Conservation (phyloP, 805 yeast genomes). For the Deakozyma indianensis region DNA sequence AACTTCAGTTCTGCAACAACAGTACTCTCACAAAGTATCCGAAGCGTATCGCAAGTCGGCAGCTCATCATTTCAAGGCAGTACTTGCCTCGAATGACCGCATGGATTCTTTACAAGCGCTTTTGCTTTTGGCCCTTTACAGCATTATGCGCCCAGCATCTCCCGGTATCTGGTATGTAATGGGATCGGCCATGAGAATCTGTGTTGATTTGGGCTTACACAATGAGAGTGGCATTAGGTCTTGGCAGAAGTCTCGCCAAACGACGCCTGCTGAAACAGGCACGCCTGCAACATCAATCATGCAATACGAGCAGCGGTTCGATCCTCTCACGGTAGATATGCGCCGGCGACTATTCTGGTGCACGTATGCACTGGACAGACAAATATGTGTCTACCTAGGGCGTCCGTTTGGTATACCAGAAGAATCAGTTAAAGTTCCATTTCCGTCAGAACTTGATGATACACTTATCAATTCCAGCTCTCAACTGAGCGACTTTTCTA, state of each 20-base stretch:
- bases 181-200: slow-evolving; percentile 65
- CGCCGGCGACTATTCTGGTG: slow-evolving; percentile 80
- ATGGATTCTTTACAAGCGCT: slow-evolving; percentile 64
- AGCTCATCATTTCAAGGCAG: slow-evolving; percentile 38
- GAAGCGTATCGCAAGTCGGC: slow-evolving; percentile 63
- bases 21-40: slow-evolving; percentile 48
- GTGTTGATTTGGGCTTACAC: slow-evolving; percentile 78
- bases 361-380: slow-evolving; percentile 73
- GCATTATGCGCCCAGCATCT: slow-evolving; percentile 75
- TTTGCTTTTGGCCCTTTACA: slow-evolving; percentile 50
- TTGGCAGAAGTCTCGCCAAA: slow-evolving; percentile 7
- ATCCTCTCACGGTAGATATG: slow-evolving; percentile 49
- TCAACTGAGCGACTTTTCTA: slow-evolving; percentile 1
- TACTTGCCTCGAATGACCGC: slow-evolving; percentile 43
- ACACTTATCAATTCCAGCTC: slow-evolving; percentile 7
- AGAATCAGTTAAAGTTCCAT: slow-evolving; percentile 53
- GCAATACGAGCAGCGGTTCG: slow-evolving; percentile 14
- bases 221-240: slow-evolving; percentile 32
- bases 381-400: slow-evolving; percentile 72
- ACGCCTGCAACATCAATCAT: slow-evolving; percentile 2
- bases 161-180: slow-evolving; percentile 91
- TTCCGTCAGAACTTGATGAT: slow-evolving; percentile 68
- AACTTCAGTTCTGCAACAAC: slow-evolving; percentile 56
- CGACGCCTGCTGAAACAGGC: slow-evolving; percentile 11
- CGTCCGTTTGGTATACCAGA: slow-evolving; percentile 86